phyloP scores from a whole-genome alignment of 1,284 basidiomycete species.

The Fomitopsis schrenkii region DNA sequence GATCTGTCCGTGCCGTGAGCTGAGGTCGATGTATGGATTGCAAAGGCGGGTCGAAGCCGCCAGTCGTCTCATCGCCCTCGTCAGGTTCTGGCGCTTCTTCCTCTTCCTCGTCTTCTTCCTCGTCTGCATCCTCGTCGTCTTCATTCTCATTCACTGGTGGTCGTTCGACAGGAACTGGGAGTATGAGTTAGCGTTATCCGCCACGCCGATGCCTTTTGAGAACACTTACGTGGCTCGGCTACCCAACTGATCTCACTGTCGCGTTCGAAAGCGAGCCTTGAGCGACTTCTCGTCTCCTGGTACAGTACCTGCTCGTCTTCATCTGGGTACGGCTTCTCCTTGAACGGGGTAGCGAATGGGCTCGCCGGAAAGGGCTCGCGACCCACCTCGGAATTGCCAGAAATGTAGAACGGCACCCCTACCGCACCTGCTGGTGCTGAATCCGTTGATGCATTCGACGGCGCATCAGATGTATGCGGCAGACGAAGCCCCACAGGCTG shows the following conservation, averaged over 20 bases:
- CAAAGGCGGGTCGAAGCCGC: slow-evolving; percentile 13
- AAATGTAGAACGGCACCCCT: slow-evolving; percentile 46
- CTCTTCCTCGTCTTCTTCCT: slow-evolving; percentile 31
- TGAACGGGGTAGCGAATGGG: slow-evolving; percentile 68
- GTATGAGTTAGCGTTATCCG: slow-evolving; percentile 12
- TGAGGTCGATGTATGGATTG: slow-evolving; percentile 16
- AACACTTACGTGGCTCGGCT: slow-evolving; percentile 53
- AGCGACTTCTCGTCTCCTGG: slow-evolving; percentile 38
- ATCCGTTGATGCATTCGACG: slow-evolving; percentile 42
- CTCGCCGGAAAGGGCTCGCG: slow-evolving; percentile 61
- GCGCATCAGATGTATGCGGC: slow-evolving; percentile 48
- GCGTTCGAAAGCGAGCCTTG: slow-evolving; percentile 30
- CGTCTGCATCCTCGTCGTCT: slow-evolving; percentile 50
- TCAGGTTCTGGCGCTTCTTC: slow-evolving; percentile 28
- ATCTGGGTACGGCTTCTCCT: slow-evolving; percentile 51
- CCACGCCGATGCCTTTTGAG: neutral
- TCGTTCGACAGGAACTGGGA: slow-evolving; percentile 40
- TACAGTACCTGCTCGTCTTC: slow-evolving; percentile 62
- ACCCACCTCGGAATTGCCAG: slow-evolving; percentile 40
- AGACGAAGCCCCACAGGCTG: slow-evolving; percentile 26
- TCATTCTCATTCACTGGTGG: slow-evolving; percentile 49
- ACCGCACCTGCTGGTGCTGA: slow-evolving; percentile 34
- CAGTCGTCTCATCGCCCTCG: slow-evolving; percentile 30
- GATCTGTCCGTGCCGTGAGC: slow-evolving; percentile 51
- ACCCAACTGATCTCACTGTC: slow-evolving; percentile 74